Evolutionary conservation across 2,329 filamentous ascomycete species (phyloP), one percentile per base, ranked within the genome.

Genomic region (Colletotrichum truncatum): DNA sequence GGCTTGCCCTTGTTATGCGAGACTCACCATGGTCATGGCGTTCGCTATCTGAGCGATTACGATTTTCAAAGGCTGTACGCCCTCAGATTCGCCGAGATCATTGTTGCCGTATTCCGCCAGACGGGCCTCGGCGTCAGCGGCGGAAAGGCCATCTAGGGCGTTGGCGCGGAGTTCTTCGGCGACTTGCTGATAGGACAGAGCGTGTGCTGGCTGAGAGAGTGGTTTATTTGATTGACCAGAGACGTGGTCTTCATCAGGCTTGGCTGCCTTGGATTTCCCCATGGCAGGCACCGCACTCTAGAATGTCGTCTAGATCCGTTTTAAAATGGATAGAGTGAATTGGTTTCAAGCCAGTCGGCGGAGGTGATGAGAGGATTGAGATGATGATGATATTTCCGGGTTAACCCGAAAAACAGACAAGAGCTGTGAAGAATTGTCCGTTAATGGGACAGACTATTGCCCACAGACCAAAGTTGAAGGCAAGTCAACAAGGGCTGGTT

Each of bases 31-130:
- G 68, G 85, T 89, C 88, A 90, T 90, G 10, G 87, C 88, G 73
- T 91, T 91, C 48, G 87, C 87, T 48, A 90, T 78, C 72, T 91
- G 88, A 41, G 84, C 80, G 41, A 90, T 75, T 16, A 91, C 73
- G 62, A 91, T 90, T 72, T 88, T 88, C 46, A 82, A 73, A 23
- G 84, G 81, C 41, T 82, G 84, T 26, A 90, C 87, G 6, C 84
- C 84, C 63, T 82, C 81, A 1, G 76, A 83, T 38, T 88, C 84
- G 55, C 86, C 85, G 4, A 91, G 78, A 63, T 89, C 84, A 70
- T 91, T 91, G 10, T 75, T 71, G 6, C 88, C 88, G 77, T 85
- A 85, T 62, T 86, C 77, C n/a, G 84, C 78, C 4, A 89, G 74
- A 18, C 87, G 81, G 16, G 77, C 70, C 59, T 82, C 78, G 12